Percentiles rank a stretch among this genome's conserved stretches.
phyloP scores from a whole-genome alignment of 1,284 basidiomycete species.

The Boletellus deceptivus region DNA sequence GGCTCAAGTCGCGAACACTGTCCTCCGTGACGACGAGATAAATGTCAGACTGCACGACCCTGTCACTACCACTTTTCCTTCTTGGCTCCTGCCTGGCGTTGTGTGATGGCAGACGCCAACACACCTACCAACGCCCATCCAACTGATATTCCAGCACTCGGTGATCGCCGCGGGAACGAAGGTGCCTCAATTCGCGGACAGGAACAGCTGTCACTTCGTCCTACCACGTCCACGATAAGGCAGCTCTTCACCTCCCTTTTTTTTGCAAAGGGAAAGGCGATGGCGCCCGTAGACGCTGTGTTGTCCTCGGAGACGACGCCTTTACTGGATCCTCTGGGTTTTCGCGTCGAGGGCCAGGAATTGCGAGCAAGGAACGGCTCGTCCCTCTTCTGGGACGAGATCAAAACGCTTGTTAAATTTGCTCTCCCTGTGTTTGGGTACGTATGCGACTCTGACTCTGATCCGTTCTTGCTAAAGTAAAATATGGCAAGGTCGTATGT shows the following conservation, averaged over 20 bases:
- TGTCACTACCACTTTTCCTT: too few relatives aligned
- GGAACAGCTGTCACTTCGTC: not conserved
- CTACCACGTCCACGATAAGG: slow-evolving; percentile 2
- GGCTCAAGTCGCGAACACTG: too few relatives aligned
- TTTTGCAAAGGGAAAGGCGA: not conserved
- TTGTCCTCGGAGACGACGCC: slow-evolving; percentile 22
- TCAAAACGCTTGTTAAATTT: slow-evolving; percentile 58
- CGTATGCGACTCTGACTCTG: slow-evolving; percentile 20
- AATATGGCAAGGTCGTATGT: slow-evolving; percentile 58
- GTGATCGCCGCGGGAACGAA: not conserved
- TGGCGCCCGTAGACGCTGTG: not conserved
- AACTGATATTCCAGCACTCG: slow-evolving; percentile 36
- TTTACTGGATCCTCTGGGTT: slow-evolving; percentile 50
- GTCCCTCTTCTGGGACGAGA: slow-evolving; percentile 53
- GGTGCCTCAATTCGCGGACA: not conserved
- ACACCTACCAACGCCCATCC: slow-evolving; percentile 26
- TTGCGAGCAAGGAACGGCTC: not conserved
- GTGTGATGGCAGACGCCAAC: slow-evolving; percentile 3
- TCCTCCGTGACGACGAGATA: too few relatives aligned
- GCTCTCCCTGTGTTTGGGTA: slow-evolving; percentile 69
- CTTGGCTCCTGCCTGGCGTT: too few relatives aligned
- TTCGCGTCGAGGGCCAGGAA: slow-evolving; percentile 44
- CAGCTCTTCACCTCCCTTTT: slow-evolving; percentile 2
- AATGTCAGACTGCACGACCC: too few relatives aligned
- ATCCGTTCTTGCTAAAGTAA: not conserved